A percentile compares a stretch with the other conserved stretches of the same genome.
Conservation (phyloP, 108 stramenopile species). For the Cyclotella atomus region DNA sequence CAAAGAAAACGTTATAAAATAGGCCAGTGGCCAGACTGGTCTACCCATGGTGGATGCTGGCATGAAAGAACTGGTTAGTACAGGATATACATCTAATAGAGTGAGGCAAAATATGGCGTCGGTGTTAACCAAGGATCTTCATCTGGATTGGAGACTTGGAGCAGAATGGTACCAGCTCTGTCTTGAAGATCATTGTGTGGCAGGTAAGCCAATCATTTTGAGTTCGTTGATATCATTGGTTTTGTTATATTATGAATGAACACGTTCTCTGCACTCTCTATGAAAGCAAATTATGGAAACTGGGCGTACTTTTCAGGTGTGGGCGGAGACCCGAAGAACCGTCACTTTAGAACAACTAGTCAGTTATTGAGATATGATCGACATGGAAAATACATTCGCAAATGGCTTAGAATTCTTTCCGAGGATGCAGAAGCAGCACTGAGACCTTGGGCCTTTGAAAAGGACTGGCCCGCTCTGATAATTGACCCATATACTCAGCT, state of each 20-base stretch:
- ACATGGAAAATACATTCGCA: constrained; percentile 73
- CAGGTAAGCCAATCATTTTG: background rate
- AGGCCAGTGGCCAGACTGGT: constrained; percentile 80
- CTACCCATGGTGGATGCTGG: constrained; percentile 91
- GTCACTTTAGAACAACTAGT: constrained; percentile 80
- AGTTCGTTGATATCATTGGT: background rate
- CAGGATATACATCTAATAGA: constrained; percentile 93
- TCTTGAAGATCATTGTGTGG: constrained; percentile 89
- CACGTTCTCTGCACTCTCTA: no score
- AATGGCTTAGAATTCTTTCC: constrained; percentile 65
- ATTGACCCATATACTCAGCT: constrained; percentile 61
- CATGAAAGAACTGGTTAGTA: constrained; percentile 84
- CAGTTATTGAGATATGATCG: constrained; percentile 81
- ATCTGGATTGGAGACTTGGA: constrained; percentile 90
- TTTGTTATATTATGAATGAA: background rate
- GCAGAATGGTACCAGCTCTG: constrained; percentile 87
- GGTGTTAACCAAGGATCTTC: constrained; percentile 81
- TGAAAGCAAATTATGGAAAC: constrained; percentile 91
- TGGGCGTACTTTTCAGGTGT: constrained; percentile 91
- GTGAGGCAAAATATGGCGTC: constrained; percentile 92
- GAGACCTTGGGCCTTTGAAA: constrained; percentile 66
- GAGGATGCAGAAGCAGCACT: constrained; percentile 47
- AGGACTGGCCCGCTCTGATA: constrained; percentile 45
- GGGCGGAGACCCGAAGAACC: constrained; percentile 73
- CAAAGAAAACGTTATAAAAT: constrained; percentile 46